Conservation (phyloP, 306 rosid genomes). For the Ormosia emarginata region DNA sequence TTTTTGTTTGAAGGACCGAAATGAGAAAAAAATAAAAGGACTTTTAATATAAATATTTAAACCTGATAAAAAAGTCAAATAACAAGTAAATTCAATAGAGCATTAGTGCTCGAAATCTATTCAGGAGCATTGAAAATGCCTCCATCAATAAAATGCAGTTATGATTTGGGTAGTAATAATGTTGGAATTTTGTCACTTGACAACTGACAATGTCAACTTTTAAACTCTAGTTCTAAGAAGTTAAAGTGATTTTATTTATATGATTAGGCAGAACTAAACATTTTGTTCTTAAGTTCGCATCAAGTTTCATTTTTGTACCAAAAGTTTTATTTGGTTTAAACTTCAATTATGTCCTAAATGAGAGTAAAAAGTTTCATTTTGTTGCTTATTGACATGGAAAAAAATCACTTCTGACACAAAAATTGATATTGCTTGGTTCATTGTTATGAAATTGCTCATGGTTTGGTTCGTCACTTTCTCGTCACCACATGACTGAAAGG, state of each 20-base stretch:
- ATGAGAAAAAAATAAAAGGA: no score
- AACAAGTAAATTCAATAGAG: no score
- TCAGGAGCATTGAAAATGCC: no score
- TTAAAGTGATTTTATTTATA: neutral
- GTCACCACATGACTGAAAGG: neutral
- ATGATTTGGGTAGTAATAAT: slow-evolving; percentile 3
- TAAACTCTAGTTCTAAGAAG: neutral
- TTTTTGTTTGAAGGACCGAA: no score
- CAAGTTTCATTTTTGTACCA: neutral
- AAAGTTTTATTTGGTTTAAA: neutral
- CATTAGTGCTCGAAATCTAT: no score
- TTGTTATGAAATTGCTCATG: neutral
- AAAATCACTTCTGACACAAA: neutral
- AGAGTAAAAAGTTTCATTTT: neutral
- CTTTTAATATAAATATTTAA: no score
- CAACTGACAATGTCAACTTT: neutral
- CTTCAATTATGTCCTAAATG: neutral
- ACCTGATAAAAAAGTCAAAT: no score
- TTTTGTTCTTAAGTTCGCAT: neutral
- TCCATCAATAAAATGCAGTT: neutral
- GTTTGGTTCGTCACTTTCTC: neutral
- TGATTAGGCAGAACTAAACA: neutral
- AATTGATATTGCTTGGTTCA: neutral
- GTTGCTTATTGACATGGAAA: neutral
- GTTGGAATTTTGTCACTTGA: neutral